phyloP scores from a whole-genome alignment of 2,329 filamentous ascomycete species.

The Hyphodiscus sp. region DNA sequence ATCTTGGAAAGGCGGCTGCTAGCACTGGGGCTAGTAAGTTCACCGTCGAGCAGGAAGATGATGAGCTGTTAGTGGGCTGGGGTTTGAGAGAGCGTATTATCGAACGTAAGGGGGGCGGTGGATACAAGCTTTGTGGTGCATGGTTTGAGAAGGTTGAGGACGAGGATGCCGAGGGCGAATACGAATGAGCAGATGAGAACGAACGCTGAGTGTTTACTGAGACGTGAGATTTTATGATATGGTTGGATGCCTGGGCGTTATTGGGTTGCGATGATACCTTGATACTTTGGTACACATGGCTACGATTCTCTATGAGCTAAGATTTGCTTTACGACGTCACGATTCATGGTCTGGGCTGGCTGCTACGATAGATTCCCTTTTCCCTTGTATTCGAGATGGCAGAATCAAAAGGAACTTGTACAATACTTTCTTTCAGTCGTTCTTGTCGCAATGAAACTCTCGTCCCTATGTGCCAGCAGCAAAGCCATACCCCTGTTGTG shows the following conservation, averaged over 20 bases:
- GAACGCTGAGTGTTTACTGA: no score
- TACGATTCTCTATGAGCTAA: not conserved
- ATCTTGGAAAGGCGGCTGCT: slow-evolving; percentile 55
- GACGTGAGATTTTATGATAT: no score
- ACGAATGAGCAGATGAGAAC: slow-evolving; percentile 3
- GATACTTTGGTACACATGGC: not conserved
- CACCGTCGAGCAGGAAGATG: slow-evolving; percentile 9
- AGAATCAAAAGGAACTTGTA: not conserved
- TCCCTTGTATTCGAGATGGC: not conserved
- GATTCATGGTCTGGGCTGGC: not conserved
- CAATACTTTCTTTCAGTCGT: not conserved
- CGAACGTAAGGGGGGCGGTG: slow-evolving; percentile 7
- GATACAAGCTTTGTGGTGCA: not conserved
- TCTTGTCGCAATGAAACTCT: no score
- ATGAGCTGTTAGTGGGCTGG: slow-evolving; percentile 20
- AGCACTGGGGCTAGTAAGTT: not conserved
- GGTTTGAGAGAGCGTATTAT: slow-evolving; percentile 15
- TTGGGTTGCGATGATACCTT: not conserved
- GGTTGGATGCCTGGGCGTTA: not conserved
- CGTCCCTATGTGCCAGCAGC: no score
- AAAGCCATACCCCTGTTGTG: no score
- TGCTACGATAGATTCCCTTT: not conserved
- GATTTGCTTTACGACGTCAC: not conserved
- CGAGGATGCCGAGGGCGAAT: slow-evolving; percentile 20
- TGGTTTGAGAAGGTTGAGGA: slow-evolving; percentile 6